These are phyloP conservation scores for Dendrostoma leiphaemia DNA, from an alignment of 2,329 filamentous ascomycete genomes.

Conservation along the genomic window DNA sequence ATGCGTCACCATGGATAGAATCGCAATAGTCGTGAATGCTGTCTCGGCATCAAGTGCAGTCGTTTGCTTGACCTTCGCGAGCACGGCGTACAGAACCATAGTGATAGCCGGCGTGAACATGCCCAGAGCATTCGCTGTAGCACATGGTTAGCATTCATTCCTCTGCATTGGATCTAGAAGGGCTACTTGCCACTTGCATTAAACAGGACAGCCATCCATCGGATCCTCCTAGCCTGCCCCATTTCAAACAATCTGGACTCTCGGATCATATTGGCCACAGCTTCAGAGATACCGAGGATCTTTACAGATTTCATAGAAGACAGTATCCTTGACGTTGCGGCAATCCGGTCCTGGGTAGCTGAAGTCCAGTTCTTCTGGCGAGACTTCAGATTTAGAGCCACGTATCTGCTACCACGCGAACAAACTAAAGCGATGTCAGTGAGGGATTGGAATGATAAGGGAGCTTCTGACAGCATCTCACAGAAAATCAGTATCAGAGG, in stretches of 20 bases:
- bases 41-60: constrained; percentile 31
- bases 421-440: constrained; percentile 30
- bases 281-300: constrained; percentile 33
- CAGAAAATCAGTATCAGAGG: constrained; percentile 39
- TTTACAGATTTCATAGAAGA: constrained; percentile 38
- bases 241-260: constrained; percentile 33
- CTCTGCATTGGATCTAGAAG: too few relatives aligned
- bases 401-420: constrained; percentile 38
- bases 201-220: constrained; percentile 40
- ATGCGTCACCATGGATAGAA: constrained; percentile 38
- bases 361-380: constrained; percentile 38
- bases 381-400: constrained; percentile 34
- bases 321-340: constrained; percentile 33
- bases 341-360: constrained; percentile 39
- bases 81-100: constrained; percentile 32
- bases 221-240: constrained; percentile 28
- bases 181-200: constrained; percentile 37
- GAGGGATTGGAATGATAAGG: neutral
- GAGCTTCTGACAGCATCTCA: constrained; percentile 25
- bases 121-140: constrained; percentile 38
- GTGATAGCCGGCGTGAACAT: constrained; percentile 40
- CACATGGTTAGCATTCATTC: neutral
- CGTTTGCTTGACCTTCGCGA: constrained; percentile 22
- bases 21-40: constrained; percentile 38
- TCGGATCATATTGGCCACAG: constrained; percentile 23